These are phyloP conservation scores for Tulasnella sp. DNA, from an alignment of 768 basidiomycete species.

Conservation along the genomic window DNA sequence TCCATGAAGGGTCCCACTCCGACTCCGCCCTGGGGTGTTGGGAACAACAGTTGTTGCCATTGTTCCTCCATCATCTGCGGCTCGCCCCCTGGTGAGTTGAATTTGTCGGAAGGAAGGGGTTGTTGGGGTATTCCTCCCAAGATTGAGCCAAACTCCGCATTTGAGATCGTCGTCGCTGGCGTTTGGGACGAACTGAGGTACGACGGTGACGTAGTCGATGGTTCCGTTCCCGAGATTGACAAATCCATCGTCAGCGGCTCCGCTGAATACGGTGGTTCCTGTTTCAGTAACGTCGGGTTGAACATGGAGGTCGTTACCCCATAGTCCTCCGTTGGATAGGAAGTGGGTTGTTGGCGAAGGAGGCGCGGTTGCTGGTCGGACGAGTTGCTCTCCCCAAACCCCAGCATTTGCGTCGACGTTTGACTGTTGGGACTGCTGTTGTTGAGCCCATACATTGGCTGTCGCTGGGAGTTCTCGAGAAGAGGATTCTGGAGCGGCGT, in stretches of 20 bases:
- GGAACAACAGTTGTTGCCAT: not conserved
- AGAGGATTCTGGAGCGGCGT: conserved; percentile 11
- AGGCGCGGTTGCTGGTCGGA: conserved; percentile 22
- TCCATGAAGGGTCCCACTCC: conserved; percentile 25
- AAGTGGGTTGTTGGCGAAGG: conserved; percentile 20
- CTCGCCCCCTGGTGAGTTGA: not conserved
- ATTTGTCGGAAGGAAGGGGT: conserved; percentile 23
- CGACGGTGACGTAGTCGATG: not conserved
- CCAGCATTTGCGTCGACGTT: not conserved
- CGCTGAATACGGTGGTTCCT: conserved; percentile 1
- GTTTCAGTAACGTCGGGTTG: conserved; percentile 9
- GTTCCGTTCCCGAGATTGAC: not conserved
- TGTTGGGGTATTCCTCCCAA: conserved; percentile 25
- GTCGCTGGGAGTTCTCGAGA: not conserved
- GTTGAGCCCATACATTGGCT: not conserved
- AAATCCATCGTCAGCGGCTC: conserved; percentile 9
- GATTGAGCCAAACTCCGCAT: conserved; percentile 24
- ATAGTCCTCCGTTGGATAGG: conserved; percentile 3
- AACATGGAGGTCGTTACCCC: conserved; percentile 22
- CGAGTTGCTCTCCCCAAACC: conserved; percentile 5
- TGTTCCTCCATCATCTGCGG: not conserved
- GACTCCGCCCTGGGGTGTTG: conserved; percentile 12
- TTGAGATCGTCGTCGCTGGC: conserved; percentile 16
- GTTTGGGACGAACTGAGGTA: conserved; percentile 18
- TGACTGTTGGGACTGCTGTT: conserved; percentile 3